Evolutionary conservation across 371 early-diverging fungal species (phyloP).

Genomic region (Rhizopus microsporus): DNA sequence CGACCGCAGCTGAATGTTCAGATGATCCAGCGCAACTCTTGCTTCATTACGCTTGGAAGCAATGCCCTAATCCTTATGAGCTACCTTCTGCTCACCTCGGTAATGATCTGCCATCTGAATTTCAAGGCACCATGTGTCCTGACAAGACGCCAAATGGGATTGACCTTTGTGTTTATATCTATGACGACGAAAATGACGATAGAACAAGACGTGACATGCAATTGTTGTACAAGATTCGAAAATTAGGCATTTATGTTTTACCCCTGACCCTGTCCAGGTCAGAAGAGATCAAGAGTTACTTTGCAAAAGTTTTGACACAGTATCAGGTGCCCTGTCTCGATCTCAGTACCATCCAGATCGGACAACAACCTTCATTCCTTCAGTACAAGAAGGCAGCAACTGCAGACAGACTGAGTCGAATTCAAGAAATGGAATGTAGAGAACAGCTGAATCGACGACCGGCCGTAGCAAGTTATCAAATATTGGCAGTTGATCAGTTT

Average conservation of each 20-base stretch:
- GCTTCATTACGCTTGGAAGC: conserved; percentile 32
- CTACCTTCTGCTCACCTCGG: conserved; percentile 9
- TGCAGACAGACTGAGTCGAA: conserved; percentile 5
- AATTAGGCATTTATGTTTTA: conserved; percentile 35
- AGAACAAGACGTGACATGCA: conserved; percentile 28
- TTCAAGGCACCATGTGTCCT: conserved; percentile 32
- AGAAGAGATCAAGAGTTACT: conserved; percentile 12
- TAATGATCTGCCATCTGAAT: conserved; percentile 10
- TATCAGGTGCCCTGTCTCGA: conserved; percentile 24
- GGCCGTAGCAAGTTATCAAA: conserved; percentile 39
- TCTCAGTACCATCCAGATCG: conserved; percentile 17
- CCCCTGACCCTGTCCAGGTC: conserved; percentile 19
- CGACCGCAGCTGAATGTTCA: conserved; percentile 19
- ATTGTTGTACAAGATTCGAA: conserved; percentile 29
- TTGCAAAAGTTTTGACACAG: conserved; percentile 18
- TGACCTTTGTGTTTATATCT: conserved; percentile 49
- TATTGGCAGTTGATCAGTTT: conserved; percentile 42
- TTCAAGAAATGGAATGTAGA: conserved; percentile 28
- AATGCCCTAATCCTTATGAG: conserved; percentile 26
- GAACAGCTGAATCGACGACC: conserved; percentile 25
- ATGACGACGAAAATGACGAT: conserved; percentile 27
- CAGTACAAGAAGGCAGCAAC: not conserved
- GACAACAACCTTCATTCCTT: conserved; percentile 16
- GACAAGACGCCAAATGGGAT: conserved; percentile 47
- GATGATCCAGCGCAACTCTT: conserved; percentile 18